These are phyloP conservation scores for Hypoxylon sp. DNA, from an alignment of 2,329 filamentous ascomycete genomes.

Conservation along the genomic window DNA sequence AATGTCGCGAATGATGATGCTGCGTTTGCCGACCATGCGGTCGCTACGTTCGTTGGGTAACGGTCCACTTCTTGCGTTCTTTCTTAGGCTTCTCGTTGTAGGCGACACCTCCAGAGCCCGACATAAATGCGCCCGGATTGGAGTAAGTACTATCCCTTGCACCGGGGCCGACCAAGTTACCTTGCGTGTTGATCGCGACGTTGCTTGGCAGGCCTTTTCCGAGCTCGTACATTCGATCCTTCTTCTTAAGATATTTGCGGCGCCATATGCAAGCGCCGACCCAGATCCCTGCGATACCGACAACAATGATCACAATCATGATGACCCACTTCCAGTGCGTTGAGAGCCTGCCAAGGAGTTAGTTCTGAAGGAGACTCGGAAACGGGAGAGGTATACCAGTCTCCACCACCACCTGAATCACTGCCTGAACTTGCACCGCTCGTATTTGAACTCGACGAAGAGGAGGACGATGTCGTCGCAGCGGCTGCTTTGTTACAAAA, in stretches of 20 bases:
- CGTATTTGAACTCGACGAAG: slow-evolving; percentile 45
- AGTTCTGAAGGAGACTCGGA: slow-evolving; percentile 6
- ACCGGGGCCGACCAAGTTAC: slow-evolving; percentile 49
- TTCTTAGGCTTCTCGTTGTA: slow-evolving; percentile 55
- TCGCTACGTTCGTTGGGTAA: slow-evolving; percentile 44
- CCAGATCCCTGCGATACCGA: slow-evolving; percentile 76
- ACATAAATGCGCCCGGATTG: slow-evolving; percentile 56
- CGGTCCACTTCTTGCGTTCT: slow-evolving; percentile 63
- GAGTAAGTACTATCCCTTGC: slow-evolving; percentile 48
- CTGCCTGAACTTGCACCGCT: slow-evolving; percentile 45
- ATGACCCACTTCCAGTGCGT: slow-evolving; percentile 84
- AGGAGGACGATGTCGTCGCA: slow-evolving; percentile 49
- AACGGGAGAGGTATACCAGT: slow-evolving; percentile 58
- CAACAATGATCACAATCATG: slow-evolving; percentile 79
- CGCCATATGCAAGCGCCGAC: slow-evolving; percentile 77
- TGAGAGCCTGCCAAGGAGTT: slow-evolving; percentile 65
- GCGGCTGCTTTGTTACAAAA: slow-evolving; percentile 68
- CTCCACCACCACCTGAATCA: slow-evolving; percentile 56
- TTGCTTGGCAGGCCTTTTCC: slow-evolving; percentile 58
- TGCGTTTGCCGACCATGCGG: background rate
- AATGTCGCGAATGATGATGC: slow-evolving; percentile 28
- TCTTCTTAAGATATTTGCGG: slow-evolving; percentile 78
- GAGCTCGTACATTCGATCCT: slow-evolving; percentile 68
- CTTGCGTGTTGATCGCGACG: slow-evolving; percentile 52
- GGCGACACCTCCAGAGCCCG: slow-evolving; percentile 48